A percentile compares a stretch with the other conserved stretches of the same genome.
Evolutionary conservation across 371 early-diverging fungal species (phyloP).

Genomic region (Saksenaea oblongispora): DNA sequence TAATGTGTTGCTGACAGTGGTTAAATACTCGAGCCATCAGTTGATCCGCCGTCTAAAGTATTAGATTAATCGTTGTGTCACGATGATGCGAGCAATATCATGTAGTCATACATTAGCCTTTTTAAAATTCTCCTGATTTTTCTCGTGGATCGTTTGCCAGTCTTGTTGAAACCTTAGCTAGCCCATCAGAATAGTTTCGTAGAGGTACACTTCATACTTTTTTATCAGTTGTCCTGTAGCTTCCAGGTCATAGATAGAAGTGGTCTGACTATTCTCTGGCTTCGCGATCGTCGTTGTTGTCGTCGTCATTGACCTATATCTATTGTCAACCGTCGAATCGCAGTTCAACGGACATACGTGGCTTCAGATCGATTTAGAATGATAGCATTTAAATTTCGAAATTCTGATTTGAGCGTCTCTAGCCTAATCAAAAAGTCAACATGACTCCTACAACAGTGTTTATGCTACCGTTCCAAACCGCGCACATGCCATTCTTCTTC

Average conservation of each 20-base stretch:
- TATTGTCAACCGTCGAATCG: background rate
- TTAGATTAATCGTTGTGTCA: background rate
- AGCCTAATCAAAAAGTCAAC: background rate
- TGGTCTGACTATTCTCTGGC: background rate
- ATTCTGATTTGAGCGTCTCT: conserved; percentile 27
- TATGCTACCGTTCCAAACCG: conserved; percentile 21
- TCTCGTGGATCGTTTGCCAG: conserved; percentile 24
- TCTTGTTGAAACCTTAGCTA: conserved; percentile 18
- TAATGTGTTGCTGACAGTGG: conserved; percentile 15
- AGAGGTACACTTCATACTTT: background rate
- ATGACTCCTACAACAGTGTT: background rate
- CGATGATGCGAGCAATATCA: background rate
- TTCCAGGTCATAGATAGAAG: conserved; percentile 17
- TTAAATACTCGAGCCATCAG: conserved; percentile 12
- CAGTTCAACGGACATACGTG: conserved; percentile 15
- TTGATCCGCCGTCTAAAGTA: conserved; percentile 20
- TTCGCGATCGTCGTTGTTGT: background rate
- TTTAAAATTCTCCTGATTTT: conserved; percentile 22
- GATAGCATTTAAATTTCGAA: conserved; percentile 30
- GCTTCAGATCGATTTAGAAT: conserved; percentile 21
- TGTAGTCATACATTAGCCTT: conserved; percentile 24
- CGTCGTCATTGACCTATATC: background rate
- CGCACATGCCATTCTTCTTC: conserved; percentile 32
- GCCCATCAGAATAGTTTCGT: background rate
- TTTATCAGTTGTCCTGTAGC: conserved; percentile 27